Evolutionary conservation across 345 rosid species (phyloP).

Genomic region (Aurinia saxatilis): DNA sequence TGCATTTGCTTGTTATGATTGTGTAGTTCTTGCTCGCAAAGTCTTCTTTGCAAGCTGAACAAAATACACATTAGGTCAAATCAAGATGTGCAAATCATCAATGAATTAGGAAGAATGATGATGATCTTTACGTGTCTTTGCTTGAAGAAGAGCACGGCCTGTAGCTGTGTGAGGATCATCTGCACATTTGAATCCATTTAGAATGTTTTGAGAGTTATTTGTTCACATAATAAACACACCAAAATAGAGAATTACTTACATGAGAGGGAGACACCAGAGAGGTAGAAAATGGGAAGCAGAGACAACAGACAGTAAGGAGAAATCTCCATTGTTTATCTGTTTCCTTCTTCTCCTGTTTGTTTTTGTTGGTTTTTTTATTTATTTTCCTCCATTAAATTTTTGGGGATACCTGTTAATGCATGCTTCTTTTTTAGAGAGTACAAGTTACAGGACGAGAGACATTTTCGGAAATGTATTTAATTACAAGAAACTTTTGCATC

Average conservation of each 20-base stretch:
- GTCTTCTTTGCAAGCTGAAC: conserved; percentile 47
- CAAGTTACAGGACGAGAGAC: conserved; percentile 22
- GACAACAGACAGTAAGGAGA: conserved; percentile 18
- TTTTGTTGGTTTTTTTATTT: background rate
- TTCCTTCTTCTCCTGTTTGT: background rate
- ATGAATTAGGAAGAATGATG: background rate
- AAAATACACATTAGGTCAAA: too few species aligned
- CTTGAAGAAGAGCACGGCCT: conserved; percentile 69
- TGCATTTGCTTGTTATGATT: conserved; percentile 56
- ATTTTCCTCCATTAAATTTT: background rate
- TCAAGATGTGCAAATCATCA: too few species aligned
- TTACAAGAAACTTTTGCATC: too few species aligned
- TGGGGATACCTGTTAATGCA: background rate
- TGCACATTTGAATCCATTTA: too few species aligned
- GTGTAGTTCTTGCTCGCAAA: conserved; percentile 61
- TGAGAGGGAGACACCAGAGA: conserved; percentile 29
- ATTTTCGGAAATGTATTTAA: conserved; percentile 10
- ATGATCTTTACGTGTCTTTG: conserved; percentile 32
- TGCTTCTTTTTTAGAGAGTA: background rate
- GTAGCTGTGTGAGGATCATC: conserved; percentile 37
- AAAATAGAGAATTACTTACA: conserved; percentile 17
- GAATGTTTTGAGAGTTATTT: too few species aligned
- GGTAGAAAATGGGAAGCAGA: conserved; percentile 30
- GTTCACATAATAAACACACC: too few species aligned
- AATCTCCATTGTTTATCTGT: conserved; percentile 31